Percentiles rank a stretch among this genome's conserved stretches.
Conservation (phyloP, 2,329 filamentous ascomycete species). For the Penicillium brasilianum region DNA sequence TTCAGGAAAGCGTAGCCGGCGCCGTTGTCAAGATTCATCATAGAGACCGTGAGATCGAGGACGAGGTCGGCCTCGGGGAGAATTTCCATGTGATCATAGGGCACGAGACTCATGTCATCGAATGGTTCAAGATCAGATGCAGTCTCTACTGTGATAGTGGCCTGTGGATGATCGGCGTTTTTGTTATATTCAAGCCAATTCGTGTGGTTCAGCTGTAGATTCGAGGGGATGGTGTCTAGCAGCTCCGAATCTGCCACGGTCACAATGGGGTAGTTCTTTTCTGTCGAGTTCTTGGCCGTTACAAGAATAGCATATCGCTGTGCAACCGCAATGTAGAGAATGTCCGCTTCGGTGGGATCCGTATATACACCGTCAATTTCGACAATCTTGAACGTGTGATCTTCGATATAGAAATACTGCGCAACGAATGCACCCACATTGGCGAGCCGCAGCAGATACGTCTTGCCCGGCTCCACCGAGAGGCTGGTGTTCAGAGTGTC, state of each 20-base stretch:
- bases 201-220: constrained; percentile 49
- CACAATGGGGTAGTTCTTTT: constrained; percentile 68
- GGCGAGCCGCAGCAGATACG: constrained; percentile 74
- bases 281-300: constrained; percentile 66
- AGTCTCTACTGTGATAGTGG: constrained; percentile 31
- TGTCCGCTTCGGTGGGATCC: constrained; percentile 62
- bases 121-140: constrained; percentile 64
- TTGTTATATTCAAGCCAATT: constrained; percentile 69
- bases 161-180: constrained; percentile 48
- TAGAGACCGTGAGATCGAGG: constrained; percentile 65
- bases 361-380: constrained; percentile 76
- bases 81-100: constrained; percentile 68
- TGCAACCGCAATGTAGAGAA: constrained; percentile 70
- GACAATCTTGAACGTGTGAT: constrained; percentile 67
- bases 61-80: constrained; percentile 62
- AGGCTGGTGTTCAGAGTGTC: constrained; percentile 67
- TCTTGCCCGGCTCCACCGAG: constrained; percentile 67
- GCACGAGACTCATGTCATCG: constrained; percentile 74
- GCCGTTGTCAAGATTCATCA: constrained; percentile 73
- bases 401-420: constrained; percentile 57
- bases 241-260: constrained; percentile 37
- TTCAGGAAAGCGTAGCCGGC: constrained; percentile 54
- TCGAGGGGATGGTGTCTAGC: constrained; percentile 41
- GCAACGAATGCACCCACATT: constrained; percentile 74
- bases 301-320: constrained; percentile 64